Evolutionary conservation across 2,329 filamentous ascomycete species (phyloP), one percentile per base, ranked within the genome.

Genomic region (Sporothrix euskadiensis): DNA sequence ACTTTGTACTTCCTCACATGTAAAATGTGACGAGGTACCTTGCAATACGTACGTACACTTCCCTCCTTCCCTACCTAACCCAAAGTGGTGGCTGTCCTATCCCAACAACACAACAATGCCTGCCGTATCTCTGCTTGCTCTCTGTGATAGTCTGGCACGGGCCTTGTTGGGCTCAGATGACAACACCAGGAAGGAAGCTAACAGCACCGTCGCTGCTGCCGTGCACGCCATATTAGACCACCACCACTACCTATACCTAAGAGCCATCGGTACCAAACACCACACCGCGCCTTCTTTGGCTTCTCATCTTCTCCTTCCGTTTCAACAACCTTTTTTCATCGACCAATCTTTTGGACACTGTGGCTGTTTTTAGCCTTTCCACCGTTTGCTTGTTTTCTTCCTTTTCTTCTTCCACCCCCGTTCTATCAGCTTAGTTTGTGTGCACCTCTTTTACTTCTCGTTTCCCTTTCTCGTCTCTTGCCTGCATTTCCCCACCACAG

Each of bases 131-230:
- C 19, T 59, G 19, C 44, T n/a, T 30, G 5, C 26, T n/a, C 7
- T 54, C 66, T 59, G 22, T 41, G 32, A 59, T 47, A 16, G 35
- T 47, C 9, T 47, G 56, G 41, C 54, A 63, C 26, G 39, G 69
- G 65, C 65, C 26, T 57, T 39, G 54, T 71, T 59, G 57, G 69
- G 56, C 69, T 63, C 56, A 63, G 69, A 71, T 63, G 69, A 59
- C 68, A 70, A 70, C 52, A 41, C 32, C 47, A 71, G 44, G 52
- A 35, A 57, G 54, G 32, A 39, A 57, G 68, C 39, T 61, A 71
- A 22, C 26, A 22, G 6, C 52, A 39, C n/a, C 57, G 68, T 69
- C 12, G 68, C 35, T 5, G 32, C 49, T 44, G 68, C 32, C 49
- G n/a, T 57, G 69, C 54, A 61, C 69, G 69, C 69, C 52, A 59